These are phyloP conservation scores for Porogramme epimiltina DNA, from an alignment of 1,284 basidiomycete species.

Conservation along the genomic window DNA sequence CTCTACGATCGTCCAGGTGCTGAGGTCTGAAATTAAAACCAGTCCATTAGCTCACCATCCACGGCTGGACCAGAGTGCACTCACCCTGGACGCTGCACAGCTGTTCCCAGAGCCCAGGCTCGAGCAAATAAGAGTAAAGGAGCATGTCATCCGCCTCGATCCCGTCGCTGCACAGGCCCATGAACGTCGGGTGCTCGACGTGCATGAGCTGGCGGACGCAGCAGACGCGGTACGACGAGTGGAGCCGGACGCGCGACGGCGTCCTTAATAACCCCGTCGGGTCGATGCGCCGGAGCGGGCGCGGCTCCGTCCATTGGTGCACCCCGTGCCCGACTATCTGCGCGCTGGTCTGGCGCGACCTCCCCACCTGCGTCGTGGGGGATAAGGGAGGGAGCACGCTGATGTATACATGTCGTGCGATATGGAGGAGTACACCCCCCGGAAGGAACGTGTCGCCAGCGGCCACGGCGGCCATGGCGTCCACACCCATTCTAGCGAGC, in stretches of 20 bases:
- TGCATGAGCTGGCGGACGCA: constrained; percentile 43
- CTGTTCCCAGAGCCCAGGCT: constrained; percentile 61
- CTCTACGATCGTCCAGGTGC: not conserved
- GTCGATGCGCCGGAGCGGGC: constrained; percentile 58
- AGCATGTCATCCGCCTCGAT: constrained; percentile 30
- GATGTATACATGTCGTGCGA: constrained; percentile 46
- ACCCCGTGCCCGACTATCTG: constrained; percentile 14
- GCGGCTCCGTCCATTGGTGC: constrained; percentile 42
- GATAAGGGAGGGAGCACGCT: constrained; percentile 45
- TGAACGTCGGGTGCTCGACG: constrained; percentile 48
- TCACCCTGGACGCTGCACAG: constrained; percentile 54
- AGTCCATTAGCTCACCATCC: too few relatives aligned
- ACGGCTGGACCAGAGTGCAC: constrained; percentile 17
- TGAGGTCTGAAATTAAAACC: too few relatives aligned
- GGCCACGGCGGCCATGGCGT: too few relatives aligned
- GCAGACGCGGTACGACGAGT: constrained; percentile 56
- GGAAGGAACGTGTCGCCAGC: constrained; percentile 9
- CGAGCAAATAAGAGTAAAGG: constrained; percentile 58
- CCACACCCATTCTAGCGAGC: not conserved
- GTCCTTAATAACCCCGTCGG: constrained; percentile 63
- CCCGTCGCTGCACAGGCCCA: constrained; percentile 30
- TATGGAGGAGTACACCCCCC: constrained; percentile 7
- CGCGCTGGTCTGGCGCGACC: constrained; percentile 11
- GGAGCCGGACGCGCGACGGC: constrained; percentile 43
- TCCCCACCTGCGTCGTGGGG: not conserved